phyloP scores from a whole-genome alignment of 2,329 filamentous ascomycete species.

The Cytospora paraplurivora region DNA sequence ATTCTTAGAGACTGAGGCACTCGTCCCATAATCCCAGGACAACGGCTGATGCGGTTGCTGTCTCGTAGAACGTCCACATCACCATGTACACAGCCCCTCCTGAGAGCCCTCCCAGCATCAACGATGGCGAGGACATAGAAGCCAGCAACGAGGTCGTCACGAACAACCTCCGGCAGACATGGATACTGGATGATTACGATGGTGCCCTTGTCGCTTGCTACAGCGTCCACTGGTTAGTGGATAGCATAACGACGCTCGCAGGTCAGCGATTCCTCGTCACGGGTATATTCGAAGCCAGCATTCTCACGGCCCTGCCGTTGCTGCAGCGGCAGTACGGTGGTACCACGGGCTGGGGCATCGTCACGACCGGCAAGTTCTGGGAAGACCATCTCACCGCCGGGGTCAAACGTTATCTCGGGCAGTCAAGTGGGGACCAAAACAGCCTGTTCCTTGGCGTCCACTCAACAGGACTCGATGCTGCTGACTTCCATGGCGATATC shows the following conservation, averaged over 20 bases:
- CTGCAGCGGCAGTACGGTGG: slow-evolving; percentile 40
- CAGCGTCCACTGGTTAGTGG: slow-evolving; percentile 78
- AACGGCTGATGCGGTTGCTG: slow-evolving; percentile 4
- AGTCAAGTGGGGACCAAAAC: slow-evolving; percentile 35
- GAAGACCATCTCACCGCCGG: slow-evolving; percentile 69
- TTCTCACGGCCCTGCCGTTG: slow-evolving; percentile 64
- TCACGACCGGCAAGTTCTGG: slow-evolving; percentile 87
- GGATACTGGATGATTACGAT: slow-evolving; percentile 56
- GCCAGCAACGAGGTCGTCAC: slow-evolving; percentile 65
- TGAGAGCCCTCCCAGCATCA: slow-evolving; percentile 71
- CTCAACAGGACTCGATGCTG: slow-evolving; percentile 78
- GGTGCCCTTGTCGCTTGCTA: slow-evolving; percentile 89
- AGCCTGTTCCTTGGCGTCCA: slow-evolving; percentile 74
- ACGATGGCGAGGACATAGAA: slow-evolving; percentile 69
- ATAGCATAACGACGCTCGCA: slow-evolving; percentile 47
- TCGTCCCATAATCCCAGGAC: not conserved
- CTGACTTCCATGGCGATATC: slow-evolving; percentile 73
- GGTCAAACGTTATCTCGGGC: slow-evolving; percentile 65
- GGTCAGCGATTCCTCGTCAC: slow-evolving; percentile 55
- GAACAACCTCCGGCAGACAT: slow-evolving; percentile 48
- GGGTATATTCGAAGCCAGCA: slow-evolving; percentile 86
- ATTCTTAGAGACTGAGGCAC: not conserved
- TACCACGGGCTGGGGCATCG: slow-evolving; percentile 69
- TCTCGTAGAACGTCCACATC: slow-evolving; percentile 50
- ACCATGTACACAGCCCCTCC: slow-evolving; percentile 67